A percentile compares a stretch with the other conserved stretches of the same genome.
phyloP scores from a whole-genome alignment of 768 basidiomycete genomes.

The Tricholoma terreum region DNA sequence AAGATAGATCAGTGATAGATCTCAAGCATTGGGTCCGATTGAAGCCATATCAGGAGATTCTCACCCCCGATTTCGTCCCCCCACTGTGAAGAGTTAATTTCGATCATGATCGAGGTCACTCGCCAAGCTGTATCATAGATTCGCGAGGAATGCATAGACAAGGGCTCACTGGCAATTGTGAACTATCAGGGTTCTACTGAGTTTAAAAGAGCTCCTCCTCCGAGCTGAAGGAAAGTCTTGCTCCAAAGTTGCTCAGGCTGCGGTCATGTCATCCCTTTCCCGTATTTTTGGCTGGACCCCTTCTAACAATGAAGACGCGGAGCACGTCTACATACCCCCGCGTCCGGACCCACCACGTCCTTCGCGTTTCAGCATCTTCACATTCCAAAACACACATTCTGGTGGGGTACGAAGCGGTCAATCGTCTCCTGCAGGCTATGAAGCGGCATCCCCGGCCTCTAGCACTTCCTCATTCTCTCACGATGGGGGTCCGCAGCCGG shows the following conservation, averaged over 20 bases:
- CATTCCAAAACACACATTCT: neutral
- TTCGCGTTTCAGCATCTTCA: slow-evolving; percentile 3
- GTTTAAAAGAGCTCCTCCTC: slow-evolving; percentile 10
- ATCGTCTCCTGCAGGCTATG: neutral
- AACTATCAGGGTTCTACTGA: slow-evolving; percentile 6
- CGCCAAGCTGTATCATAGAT: slow-evolving; percentile 12
- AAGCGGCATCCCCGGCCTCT: slow-evolving; percentile 17
- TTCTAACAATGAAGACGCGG: slow-evolving; percentile 18
- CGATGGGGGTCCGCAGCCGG: slow-evolving; percentile 15
- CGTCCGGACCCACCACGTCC: slow-evolving; percentile 13
- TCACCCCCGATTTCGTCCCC: slow-evolving; percentile 13
- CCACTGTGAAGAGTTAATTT: neutral
- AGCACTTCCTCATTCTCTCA: slow-evolving; percentile 23
- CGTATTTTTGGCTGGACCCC: slow-evolving; percentile 32
- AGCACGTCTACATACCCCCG: slow-evolving; percentile 22
- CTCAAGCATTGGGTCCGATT: slow-evolving; percentile 1
- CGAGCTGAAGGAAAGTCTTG: slow-evolving; percentile 3
- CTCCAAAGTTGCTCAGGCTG: slow-evolving; percentile 2
- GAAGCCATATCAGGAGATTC: slow-evolving; percentile 12
- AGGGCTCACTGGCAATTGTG: slow-evolving; percentile 7
- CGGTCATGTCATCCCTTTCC: slow-evolving; percentile 19
- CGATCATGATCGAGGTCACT: slow-evolving; percentile 19
- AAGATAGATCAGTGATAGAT: slow-evolving; percentile 3
- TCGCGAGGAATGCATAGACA: slow-evolving; percentile 8
- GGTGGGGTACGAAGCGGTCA: neutral